Conservation (phyloP, 305 asterid species). For the Solanum hybrid region DNA sequence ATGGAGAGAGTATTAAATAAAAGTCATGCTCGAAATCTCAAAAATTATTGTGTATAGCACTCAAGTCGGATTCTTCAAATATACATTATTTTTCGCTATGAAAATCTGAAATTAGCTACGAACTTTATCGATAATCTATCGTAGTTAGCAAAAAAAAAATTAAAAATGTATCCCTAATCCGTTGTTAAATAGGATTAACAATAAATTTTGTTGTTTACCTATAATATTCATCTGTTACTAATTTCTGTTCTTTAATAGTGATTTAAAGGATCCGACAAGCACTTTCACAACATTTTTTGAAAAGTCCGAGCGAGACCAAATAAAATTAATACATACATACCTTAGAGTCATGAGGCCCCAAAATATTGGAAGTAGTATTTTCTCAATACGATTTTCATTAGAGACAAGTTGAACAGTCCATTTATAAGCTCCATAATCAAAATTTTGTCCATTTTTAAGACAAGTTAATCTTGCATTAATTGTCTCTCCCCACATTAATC, state of each 20-base stretch:
- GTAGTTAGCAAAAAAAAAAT: neutral
- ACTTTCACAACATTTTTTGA: neutral
- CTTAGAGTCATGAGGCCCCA: slow-evolving; percentile 30
- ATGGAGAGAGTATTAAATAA: neutral
- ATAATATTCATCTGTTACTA: neutral
- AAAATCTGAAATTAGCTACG: neutral
- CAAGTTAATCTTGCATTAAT: neutral
- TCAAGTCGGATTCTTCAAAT: neutral
- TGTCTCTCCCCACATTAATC: neutral
- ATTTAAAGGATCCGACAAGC: neutral
- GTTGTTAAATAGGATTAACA: neutral
- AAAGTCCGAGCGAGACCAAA: accelerated
- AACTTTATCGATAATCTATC: neutral
- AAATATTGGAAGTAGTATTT: slow-evolving; percentile 13
- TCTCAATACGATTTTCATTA: neutral
- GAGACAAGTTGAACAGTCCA: slow-evolving; percentile 15
- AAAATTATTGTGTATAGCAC: neutral
- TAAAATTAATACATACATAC: slow-evolving; percentile 6
- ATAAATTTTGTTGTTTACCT: neutral
- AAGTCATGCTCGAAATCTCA: neutral
- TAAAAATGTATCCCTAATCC: neutral
- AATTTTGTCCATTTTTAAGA: slow-evolving; percentile 2
- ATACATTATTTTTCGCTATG: neutral
- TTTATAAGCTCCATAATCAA: slow-evolving; percentile 11
- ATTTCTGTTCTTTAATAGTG: neutral